These are phyloP conservation scores for Theobroma cacao DNA, from an alignment of 345 rosid genomes.

Conservation along the genomic window DNA sequence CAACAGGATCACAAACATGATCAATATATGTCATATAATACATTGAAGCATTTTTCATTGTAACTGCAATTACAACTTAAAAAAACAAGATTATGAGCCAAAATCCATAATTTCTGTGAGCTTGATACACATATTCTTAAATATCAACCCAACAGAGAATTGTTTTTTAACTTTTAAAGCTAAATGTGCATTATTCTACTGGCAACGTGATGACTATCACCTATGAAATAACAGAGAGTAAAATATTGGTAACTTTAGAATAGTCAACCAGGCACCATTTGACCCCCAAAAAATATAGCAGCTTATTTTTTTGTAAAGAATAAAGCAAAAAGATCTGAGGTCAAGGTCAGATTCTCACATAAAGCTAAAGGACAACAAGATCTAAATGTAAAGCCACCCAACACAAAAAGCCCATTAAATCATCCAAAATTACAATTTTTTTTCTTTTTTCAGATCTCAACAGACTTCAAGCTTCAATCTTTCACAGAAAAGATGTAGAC, in stretches of 20 bases:
- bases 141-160: not conserved
- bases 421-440: slow-evolving; percentile 22
- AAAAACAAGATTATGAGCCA: not conserved
- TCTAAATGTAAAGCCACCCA: slow-evolving; percentile 22
- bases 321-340: slow-evolving; percentile 28
- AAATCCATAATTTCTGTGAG: not conserved
- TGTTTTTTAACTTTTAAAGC: not conserved
- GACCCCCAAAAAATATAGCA: not conserved
- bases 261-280: slow-evolving; percentile 2
- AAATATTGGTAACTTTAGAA: slow-evolving; percentile 12
- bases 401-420: slow-evolving; percentile 23
- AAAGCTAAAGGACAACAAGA: slow-evolving; percentile 27
- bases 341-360: slow-evolving; percentile 23
- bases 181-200: not conserved
- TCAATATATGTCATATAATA: not conserved
- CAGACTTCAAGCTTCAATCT: not conserved
- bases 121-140: not conserved
- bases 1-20: not conserved
- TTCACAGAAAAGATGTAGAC: not conserved
- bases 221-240: not conserved
- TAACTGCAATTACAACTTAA: not conserved
- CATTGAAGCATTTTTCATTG: not conserved
- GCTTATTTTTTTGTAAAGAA: slow-evolving; percentile 23
- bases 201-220: not conserved
- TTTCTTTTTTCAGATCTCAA: slow-evolving; percentile 21